Evolutionary conservation across 2,329 filamentous ascomycete genomes (phyloP).

Genomic region (Aureobasidium sp.): DNA sequence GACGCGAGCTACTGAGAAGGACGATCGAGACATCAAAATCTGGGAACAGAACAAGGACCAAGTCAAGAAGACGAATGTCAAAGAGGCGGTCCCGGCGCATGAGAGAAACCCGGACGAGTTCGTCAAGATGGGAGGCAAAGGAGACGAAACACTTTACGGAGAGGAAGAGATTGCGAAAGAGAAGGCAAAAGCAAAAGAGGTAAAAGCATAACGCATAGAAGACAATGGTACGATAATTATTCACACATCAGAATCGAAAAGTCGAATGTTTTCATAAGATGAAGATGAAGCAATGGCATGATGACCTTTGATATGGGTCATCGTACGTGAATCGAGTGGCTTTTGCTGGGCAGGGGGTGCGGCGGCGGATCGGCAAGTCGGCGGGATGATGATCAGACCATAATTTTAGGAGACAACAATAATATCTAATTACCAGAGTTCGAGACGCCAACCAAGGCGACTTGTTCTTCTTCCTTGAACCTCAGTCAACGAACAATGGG

Average conservation of each 20-base stretch:
- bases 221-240: neutral
- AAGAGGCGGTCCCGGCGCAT: slow-evolving; percentile 38
- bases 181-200: neutral
- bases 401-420: slow-evolving; percentile 8
- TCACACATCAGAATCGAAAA: neutral
- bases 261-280: neutral
- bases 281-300: neutral
- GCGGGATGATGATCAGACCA: neutral
- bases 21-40: slow-evolving; percentile 60
- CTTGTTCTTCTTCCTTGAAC: neutral
- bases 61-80: slow-evolving; percentile 15
- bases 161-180: slow-evolving; percentile 41
- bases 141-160: slow-evolving; percentile 70
- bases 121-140: slow-evolving; percentile 75
- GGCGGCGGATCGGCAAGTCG: neutral
- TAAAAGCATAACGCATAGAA: slow-evolving; percentile 15
- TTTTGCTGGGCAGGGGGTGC: neutral
- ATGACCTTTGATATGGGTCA: neutral
- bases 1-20: slow-evolving; percentile 46
- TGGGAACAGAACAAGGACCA: slow-evolving; percentile 62
- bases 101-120: slow-evolving; percentile 65
- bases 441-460: neutral
- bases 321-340: slow-evolving; percentile 1
- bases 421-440: neutral
- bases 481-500: slow-evolving; percentile 6